These are phyloP conservation scores for Condylostoma magnum DNA, from an alignment of 169 alveolate genomes.

Conservation along the genomic window DNA sequence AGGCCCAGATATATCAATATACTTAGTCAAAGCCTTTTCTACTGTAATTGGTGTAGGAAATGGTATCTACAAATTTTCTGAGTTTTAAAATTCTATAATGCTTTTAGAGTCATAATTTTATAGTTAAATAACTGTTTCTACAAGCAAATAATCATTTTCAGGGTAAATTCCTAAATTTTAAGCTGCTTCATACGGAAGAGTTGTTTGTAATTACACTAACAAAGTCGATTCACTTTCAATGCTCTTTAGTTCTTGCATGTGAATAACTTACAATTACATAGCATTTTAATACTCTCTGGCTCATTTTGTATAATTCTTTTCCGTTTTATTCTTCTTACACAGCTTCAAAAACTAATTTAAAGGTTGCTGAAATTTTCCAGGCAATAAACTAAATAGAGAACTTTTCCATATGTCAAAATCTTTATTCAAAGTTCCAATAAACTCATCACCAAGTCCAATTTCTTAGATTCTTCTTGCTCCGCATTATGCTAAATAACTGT, in stretches of 20 bases:
- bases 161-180: not conserved
- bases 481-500: not conserved
- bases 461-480: not conserved
- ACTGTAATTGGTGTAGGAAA: not conserved
- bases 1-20: not conserved
- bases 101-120: not conserved
- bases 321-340: not conserved
- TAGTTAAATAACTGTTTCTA: not conserved
- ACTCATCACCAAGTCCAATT: not conserved
- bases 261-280: not conserved
- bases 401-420: not conserved
- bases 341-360: not conserved
- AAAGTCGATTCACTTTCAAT: not conserved
- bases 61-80: not conserved
- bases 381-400: not conserved
- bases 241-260: not conserved
- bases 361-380: not conserved
- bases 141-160: not conserved
- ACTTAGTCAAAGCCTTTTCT: not conserved
- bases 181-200: not conserved
- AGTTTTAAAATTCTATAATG: not conserved
- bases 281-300: not conserved
- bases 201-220: not conserved
- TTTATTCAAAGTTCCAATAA: not conserved
- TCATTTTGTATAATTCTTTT: not conserved